Percentiles rank a stretch among this genome's conserved stretches.
Conservation (phyloP, 2,329 filamentous ascomycete species). For the Tolypocladium paradoxum region DNA sequence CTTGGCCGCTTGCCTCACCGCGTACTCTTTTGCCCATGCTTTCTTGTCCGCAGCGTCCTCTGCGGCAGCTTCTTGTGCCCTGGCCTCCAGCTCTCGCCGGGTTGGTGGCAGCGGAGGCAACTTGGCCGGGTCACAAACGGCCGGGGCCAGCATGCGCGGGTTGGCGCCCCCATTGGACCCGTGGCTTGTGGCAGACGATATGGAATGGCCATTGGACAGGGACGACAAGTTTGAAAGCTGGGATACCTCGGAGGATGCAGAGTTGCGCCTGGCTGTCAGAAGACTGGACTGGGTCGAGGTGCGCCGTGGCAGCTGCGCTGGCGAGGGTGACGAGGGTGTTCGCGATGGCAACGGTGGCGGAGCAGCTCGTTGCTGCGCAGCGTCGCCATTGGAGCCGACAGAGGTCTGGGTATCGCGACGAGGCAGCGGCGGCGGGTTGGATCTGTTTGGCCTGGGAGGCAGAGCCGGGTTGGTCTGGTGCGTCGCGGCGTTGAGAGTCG, state of each 20-base stretch:
- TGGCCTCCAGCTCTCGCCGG: conserved; percentile 41
- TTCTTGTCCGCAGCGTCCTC: conserved; percentile 2
- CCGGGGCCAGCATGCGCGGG: conserved; percentile 39
- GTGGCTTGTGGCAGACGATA: conserved; percentile 37
- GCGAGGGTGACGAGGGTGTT: conserved; percentile 23
- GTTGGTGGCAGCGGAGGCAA: conserved; percentile 48
- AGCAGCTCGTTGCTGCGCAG: conserved; percentile 9
- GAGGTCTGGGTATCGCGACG: conserved; percentile 15
- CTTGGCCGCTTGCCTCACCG: conserved; percentile 3
- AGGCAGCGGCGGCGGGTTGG: conserved; percentile 25
- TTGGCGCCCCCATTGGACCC: conserved; percentile 28
- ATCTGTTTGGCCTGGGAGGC: conserved; percentile 24
- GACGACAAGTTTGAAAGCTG: conserved; percentile 42
- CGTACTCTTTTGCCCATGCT: conserved; percentile 2
- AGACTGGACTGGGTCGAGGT: conserved; percentile 29
- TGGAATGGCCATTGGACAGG: conserved; percentile 34
- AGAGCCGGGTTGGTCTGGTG: conserved; percentile 22
- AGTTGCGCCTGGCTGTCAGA: conserved; percentile 36
- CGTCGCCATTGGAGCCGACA: conserved; percentile 3
- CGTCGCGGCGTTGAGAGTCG: conserved; percentile 17
- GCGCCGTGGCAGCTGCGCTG: conserved; percentile 39
- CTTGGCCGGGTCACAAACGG: conserved; percentile 42
- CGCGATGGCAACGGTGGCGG: conserved; percentile 24
- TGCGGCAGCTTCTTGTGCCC: conserved; percentile 18
- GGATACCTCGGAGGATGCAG: conserved; percentile 47